Conservation (phyloP, 1,284 basidiomycete species). For the Ustilago bromivora region DNA sequence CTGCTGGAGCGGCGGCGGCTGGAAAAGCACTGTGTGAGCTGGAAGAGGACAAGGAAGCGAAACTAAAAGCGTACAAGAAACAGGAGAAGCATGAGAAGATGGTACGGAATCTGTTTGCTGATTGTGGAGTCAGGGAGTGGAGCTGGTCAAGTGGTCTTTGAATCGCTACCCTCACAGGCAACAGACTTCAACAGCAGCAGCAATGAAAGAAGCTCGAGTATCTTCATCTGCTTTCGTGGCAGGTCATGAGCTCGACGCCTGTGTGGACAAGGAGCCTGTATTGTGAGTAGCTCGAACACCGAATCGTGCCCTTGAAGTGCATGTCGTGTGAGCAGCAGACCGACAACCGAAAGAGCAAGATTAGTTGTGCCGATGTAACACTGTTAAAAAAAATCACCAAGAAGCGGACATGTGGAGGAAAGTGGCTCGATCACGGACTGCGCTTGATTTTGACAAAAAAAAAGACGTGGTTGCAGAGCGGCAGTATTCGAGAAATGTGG, state of each 20-base stretch:
- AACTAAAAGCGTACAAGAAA: constrained; percentile 25
- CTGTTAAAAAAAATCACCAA: background rate
- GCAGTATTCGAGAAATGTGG: constrained; percentile 17
- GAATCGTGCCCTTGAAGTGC: background rate
- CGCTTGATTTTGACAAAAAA: background rate
- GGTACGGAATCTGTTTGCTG: constrained; percentile 29
- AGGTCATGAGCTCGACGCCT: too few relatives aligned
- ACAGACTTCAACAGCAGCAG: background rate
- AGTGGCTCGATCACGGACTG: constrained; percentile 29
- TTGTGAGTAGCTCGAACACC: too few relatives aligned
- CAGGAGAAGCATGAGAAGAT: constrained; percentile 29
- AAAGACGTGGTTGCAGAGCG: constrained; percentile 20
- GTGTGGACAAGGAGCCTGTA: too few relatives aligned
- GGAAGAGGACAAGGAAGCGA: constrained; percentile 12
- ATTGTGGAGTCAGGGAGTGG: constrained; percentile 44
- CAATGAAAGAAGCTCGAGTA: too few relatives aligned
- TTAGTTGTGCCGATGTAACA: constrained; percentile 9
- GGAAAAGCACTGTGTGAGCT: constrained; percentile 16
- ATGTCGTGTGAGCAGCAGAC: background rate
- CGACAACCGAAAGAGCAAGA: background rate
- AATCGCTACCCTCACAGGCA: background rate
- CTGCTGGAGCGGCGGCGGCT: constrained; percentile 16
- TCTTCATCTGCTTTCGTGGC: too few relatives aligned
- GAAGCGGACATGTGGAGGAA: constrained; percentile 27
- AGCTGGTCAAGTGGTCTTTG: constrained; percentile 48